phyloP scores from a whole-genome alignment of 805 yeast species.

The Sugiyamaella valdiviana region DNA sequence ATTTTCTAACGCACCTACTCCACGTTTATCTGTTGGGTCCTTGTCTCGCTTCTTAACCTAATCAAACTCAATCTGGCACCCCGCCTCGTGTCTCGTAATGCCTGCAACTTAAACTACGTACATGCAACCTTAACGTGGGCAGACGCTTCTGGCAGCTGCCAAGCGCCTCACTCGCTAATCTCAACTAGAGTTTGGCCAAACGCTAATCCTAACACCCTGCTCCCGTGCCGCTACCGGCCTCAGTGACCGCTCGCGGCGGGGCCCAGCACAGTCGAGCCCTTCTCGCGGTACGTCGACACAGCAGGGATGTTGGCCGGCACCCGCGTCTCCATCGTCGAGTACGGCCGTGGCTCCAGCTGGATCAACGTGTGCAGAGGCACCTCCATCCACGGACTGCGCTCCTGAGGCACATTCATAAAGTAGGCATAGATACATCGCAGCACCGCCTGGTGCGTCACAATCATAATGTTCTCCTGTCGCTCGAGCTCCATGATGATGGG shows the following conservation, averaged over 20 bases:
- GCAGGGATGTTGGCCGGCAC: slow-evolving; percentile 97
- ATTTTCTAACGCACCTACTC: background rate
- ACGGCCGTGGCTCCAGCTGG: slow-evolving; percentile 92
- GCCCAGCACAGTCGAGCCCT: slow-evolving; percentile 44
- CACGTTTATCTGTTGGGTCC: background rate
- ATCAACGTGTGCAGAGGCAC: slow-evolving; percentile 94
- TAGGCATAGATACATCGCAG: slow-evolving; percentile 94
- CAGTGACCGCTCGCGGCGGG: background rate
- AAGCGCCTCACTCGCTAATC: background rate
- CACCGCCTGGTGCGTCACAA: slow-evolving; percentile 97
- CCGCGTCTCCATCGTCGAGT: slow-evolving; percentile 77
- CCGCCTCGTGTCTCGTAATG: no score
- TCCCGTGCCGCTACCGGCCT: background rate
- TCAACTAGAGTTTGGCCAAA: background rate
- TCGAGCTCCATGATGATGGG: slow-evolving; percentile 98
- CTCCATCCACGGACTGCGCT: slow-evolving; percentile 98
- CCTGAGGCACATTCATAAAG: slow-evolving; percentile 97
- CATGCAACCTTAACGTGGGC: no score
- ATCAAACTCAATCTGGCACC: no score
- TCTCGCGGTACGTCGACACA: slow-evolving; percentile 92
- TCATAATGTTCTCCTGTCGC: slow-evolving; percentile 90
- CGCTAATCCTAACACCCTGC: background rate
- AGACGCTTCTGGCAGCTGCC: no score
- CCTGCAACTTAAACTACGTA: no score
- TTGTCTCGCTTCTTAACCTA: background rate